Conservation (phyloP, 139 green algal species). For the Micractinium conductrix region DNA sequence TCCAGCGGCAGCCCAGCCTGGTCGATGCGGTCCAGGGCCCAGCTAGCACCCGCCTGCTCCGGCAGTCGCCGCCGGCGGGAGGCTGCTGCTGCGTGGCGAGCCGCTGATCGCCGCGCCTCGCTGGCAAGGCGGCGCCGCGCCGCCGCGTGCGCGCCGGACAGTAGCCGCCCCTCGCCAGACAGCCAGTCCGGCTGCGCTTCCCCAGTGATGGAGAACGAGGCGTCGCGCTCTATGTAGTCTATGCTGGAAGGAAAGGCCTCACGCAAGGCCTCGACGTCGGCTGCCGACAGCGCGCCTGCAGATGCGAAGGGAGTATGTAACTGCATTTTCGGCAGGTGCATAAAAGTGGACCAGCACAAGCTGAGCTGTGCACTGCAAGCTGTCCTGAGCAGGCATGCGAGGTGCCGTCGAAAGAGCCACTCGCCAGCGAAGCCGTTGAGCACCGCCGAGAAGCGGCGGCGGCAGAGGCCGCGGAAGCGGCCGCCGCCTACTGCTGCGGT, state of each 20-base stretch:
- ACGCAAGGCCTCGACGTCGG: background rate
- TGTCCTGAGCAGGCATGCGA: background rate
- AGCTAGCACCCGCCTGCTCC: conserved; percentile 13
- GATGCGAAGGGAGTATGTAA: too few species aligned
- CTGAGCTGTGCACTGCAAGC: background rate
- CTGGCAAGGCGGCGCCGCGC: background rate
- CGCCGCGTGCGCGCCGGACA: background rate
- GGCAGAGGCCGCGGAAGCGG: conserved; percentile 7
- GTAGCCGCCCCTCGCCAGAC: background rate
- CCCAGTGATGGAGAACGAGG: conserved; percentile 16
- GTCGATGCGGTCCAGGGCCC: conserved; percentile 53
- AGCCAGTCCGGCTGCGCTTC: conserved; percentile 11
- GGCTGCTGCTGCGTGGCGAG: background rate
- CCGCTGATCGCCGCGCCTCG: background rate
- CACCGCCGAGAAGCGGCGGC: background rate
- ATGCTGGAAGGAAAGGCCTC: conserved; percentile 1
- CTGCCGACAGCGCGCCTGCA: background rate
- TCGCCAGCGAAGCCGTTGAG: conserved; percentile 30
- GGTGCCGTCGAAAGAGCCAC: background rate
- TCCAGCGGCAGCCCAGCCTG: conserved; percentile 38
- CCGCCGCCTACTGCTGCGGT: background rate
- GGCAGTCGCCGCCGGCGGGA: conserved; percentile 18
- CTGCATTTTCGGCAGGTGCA: too few species aligned
- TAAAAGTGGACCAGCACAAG: background rate
- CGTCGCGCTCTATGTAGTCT: conserved; percentile 18